Conservation (phyloP, 805 yeast genomes). For the Middelhovenomyces tepae region DNA sequence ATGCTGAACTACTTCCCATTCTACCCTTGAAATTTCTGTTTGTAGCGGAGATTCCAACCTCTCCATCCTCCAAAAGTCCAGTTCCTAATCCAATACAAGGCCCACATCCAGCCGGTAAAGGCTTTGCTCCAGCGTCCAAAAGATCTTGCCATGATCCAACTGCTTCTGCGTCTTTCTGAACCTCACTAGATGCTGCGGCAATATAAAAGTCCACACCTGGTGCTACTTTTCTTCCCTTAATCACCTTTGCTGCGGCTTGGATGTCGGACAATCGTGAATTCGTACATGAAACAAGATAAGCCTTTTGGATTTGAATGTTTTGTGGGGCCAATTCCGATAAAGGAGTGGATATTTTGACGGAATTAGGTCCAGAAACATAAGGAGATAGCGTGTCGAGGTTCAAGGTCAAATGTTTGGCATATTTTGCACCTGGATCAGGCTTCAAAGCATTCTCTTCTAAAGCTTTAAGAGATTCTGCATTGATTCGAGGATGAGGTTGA, state of each 20-base stretch:
- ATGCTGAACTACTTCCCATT: constrained; percentile 96
- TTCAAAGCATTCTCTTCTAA: constrained; percentile 36
- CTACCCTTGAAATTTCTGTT: constrained; percentile 98
- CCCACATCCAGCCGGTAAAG: constrained; percentile 98
- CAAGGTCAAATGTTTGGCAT: constrained; percentile 79
- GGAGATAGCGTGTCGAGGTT: constrained; percentile 80
- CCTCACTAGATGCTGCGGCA: constrained; percentile 94
- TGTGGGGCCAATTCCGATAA: constrained; percentile 64
- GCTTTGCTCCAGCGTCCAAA: constrained; percentile 85
- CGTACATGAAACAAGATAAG: constrained; percentile 96
- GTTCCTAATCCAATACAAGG: constrained; percentile 98
- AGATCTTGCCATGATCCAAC: constrained; percentile 88
- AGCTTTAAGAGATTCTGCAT: constrained; percentile 44
- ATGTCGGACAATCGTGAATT: constrained; percentile 90
- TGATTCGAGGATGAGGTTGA: constrained; percentile 79
- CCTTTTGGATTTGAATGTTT: constrained; percentile 77
- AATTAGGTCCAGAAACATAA: constrained; percentile 91
- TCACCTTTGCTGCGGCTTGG: constrained; percentile 86
- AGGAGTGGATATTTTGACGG: constrained; percentile 84
- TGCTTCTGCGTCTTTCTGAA: constrained; percentile 85
- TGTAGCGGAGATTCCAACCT: constrained; percentile 96
- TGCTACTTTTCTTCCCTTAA: constrained; percentile 75
- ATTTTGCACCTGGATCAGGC: constrained; percentile 71
- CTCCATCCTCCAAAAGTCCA: constrained; percentile 89
- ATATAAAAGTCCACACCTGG: constrained; percentile 90